phyloP scores from a whole-genome alignment of 495 filamentous ascomycete genomes.

The Neurospora tetraspora region DNA sequence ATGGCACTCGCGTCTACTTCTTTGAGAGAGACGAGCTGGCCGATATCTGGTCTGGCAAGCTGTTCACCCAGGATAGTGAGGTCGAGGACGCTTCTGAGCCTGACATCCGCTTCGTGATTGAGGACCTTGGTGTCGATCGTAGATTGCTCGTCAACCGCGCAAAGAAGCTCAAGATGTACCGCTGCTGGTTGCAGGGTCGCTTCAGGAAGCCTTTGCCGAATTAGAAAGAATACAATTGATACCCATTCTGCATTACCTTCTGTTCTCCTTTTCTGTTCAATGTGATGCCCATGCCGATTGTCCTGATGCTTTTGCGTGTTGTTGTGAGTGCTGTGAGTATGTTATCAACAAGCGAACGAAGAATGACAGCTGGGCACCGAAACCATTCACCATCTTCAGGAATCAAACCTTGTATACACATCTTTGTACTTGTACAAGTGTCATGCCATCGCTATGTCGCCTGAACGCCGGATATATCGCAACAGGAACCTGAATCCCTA shows the following conservation, averaged over 20 bases:
- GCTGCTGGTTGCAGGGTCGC: conserved; percentile 90
- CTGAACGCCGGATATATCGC: not conserved
- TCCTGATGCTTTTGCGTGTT: no score
- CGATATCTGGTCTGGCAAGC: conserved; percentile 58
- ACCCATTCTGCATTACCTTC: not conserved
- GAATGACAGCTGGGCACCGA: no score
- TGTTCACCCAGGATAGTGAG: conserved; percentile 7
- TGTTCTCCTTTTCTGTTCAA: no score
- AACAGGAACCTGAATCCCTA: not conserved
- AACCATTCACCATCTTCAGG: no score
- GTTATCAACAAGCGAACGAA: no score
- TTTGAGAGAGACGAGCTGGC: conserved; percentile 79
- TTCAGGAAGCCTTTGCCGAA: conserved; percentile 45
- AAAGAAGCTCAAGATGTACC: conserved; percentile 90
- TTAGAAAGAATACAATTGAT: conserved; percentile 32
- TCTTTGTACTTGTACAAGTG: not conserved
- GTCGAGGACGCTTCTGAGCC: conserved; percentile 10
- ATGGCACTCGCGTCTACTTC: conserved; percentile 95
- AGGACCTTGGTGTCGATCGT: conserved; percentile 71
- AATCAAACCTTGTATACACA: not conserved
- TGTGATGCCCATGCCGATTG: no score
- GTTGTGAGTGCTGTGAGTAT: no score
- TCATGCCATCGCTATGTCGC: not conserved
- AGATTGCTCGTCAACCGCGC: conserved; percentile 87
- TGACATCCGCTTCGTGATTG: conserved; percentile 51